A percentile compares a stretch with the other conserved stretches of the same genome.
phyloP scores from a whole-genome alignment of 164 flowering plant species.

The Protea cynaroides region DNA sequence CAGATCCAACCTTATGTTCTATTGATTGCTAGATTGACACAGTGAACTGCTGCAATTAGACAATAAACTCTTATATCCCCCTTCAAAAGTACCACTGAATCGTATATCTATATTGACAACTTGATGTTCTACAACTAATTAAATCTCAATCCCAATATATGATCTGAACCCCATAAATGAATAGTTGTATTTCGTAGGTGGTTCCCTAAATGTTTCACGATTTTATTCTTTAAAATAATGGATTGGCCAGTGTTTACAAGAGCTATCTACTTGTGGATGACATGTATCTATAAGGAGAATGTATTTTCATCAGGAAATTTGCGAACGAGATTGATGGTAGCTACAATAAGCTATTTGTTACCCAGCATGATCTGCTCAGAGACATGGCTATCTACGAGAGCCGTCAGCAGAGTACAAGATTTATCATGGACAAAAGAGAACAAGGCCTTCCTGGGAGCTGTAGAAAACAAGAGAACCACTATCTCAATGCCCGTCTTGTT shows the following conservation, averaged over 20 bases:
- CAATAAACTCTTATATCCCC: no score
- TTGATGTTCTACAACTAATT: no score
- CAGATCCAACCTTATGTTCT: no score
- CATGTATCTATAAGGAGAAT: not conserved
- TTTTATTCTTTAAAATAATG: not conserved
- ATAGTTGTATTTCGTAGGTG: not conserved
- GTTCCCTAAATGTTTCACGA: not conserved
- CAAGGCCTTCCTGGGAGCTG: constrained; percentile 24
- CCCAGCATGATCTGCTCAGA: constrained; percentile 47
- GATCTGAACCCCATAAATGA: no score
- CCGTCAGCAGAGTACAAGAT: constrained; percentile 22
- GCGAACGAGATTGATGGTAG: constrained; percentile 20
- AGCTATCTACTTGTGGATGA: not conserved
- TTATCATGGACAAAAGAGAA: constrained; percentile 22
- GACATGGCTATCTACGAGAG: constrained; percentile 29
- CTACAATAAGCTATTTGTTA: constrained; percentile 24
- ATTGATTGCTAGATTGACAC: no score
- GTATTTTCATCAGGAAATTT: constrained; percentile 25
- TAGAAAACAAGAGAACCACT: constrained; percentile 11
- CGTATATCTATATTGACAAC: no score
- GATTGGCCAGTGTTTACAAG: not conserved
- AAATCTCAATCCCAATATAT: no score
- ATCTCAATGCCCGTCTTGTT: constrained; percentile 22
- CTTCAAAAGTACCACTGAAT: no score
- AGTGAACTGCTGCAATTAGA: no score